Percentiles rank a stretch among this genome's conserved stretches.
Conservation (phyloP, 2,329 filamentous ascomycete species). For the Cladobotryum protrusum region DNA sequence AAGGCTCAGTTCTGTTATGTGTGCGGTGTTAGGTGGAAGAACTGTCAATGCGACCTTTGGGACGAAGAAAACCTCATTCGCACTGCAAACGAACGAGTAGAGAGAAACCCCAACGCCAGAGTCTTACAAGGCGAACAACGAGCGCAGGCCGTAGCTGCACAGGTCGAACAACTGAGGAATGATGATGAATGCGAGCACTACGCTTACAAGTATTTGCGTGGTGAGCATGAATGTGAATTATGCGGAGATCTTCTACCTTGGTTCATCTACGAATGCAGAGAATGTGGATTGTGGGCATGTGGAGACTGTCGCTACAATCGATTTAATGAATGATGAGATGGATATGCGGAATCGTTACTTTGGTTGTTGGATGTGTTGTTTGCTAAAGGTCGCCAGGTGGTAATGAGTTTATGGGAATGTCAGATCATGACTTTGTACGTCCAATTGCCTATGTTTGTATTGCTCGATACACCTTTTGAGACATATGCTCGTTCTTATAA, state of each 20-base stretch:
- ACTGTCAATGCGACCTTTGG: slow-evolving; percentile 32
- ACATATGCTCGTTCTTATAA: too few relatives aligned
- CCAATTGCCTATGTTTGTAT: too few relatives aligned
- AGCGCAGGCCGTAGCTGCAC: background rate
- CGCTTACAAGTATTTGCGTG: background rate
- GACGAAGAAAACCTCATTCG: slow-evolving; percentile 21
- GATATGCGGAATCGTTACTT: background rate
- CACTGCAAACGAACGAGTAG: background rate
- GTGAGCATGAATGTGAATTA: background rate
- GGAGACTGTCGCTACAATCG: background rate
- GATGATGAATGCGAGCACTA: background rate
- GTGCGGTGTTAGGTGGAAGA: slow-evolving; percentile 38
- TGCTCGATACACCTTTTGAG: too few relatives aligned
- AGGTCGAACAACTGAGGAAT: background rate
- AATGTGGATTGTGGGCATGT: background rate
- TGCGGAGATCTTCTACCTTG: background rate
- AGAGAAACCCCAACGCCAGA: background rate
- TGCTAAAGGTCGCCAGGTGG: too few relatives aligned
- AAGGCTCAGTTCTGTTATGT: slow-evolving; percentile 43
- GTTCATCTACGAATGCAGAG: background rate
- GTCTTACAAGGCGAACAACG: background rate
- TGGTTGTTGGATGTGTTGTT: too few relatives aligned
- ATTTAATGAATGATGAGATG: background rate
- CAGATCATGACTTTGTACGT: too few relatives aligned
- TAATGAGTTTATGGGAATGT: too few relatives aligned